Conservation (phyloP, 345 rosid genomes). For the Linum usitatissimum region DNA sequence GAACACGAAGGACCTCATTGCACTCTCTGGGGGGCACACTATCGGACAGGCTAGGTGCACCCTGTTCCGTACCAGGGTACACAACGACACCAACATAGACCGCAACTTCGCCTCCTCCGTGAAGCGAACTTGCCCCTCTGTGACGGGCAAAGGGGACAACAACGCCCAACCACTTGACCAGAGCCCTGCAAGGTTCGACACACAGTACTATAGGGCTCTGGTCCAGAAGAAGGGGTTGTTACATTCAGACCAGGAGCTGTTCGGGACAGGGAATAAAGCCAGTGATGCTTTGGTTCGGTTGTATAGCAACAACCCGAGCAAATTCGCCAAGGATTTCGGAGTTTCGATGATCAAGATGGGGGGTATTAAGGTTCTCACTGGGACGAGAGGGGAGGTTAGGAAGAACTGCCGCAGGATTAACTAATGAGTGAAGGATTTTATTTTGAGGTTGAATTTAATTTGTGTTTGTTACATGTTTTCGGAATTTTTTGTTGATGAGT, state of each 20-base stretch:
- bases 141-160: constrained; percentile 16
- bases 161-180: constrained; percentile 28
- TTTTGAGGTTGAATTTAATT: too few relatives aligned
- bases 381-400: constrained; percentile 34
- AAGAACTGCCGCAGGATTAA: constrained; percentile 31
- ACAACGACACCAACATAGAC: constrained; percentile 36
- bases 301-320: constrained; percentile 12
- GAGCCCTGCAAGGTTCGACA: constrained; percentile 28
- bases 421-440: constrained; percentile 2
- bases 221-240: constrained; percentile 25
- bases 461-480: too few relatives aligned
- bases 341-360: constrained; percentile 43
- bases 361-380: constrained; percentile 32
- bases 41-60: constrained; percentile 42
- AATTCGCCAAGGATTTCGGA: constrained; percentile 25
- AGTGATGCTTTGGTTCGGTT: constrained; percentile 22
- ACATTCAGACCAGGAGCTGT: constrained; percentile 42
- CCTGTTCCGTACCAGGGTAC: constrained; percentile 24
- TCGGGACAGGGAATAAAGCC: constrained; percentile 19
- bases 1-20: constrained; percentile 17
- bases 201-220: constrained; percentile 26
- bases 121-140: constrained; percentile 21
- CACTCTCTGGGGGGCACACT: constrained; percentile 28
- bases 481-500: too few relatives aligned
- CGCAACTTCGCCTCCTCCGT: constrained; percentile 18